Evolutionary conservation across 2,329 filamentous ascomycete genomes (phyloP), one percentile per base, ranked within the genome.

Genomic region (Colletotrichum costaricense): DNA sequence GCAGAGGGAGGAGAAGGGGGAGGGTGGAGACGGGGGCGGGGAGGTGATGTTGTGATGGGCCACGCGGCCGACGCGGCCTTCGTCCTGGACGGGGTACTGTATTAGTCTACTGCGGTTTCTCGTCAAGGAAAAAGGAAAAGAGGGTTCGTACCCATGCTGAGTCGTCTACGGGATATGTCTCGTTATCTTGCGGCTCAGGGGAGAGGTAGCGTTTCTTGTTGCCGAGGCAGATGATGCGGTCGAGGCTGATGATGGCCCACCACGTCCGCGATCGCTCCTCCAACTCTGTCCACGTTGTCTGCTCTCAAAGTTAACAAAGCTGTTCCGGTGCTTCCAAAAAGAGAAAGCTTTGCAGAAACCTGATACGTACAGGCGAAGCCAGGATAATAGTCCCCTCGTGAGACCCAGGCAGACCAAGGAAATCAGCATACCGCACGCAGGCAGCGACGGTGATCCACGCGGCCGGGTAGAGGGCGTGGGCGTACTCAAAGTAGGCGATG

Each of bases 1-100:
- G 65, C 82, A 84, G 55, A 91, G 83, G 69, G 88, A 85, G 5
- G 87, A 86, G 79, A 88, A 90, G 54, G 88, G 81, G 24, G 85
- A 83, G 67, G 86, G 22, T 3, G 58, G 77, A 9, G 86, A 76
- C 9, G 87, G 82, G 72, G 87, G 79, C 19, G 88, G 81, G 2
- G 85, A 83, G 68, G 80, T 75, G 16, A 84, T 82, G 58, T 81
- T 73, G 28, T 72, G 75, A 55, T 81, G 78, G 24, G 77, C 67
- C 5, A 77, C 77, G 52, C 76, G 74, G 22, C 76, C 72, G 63
- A 82, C 79, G 60, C 83, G 80, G 58, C 83, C 83, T 22, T 79
- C 73, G 67, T 85, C 83, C 82, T 84, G 69, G 9, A 33, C 14
- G 22, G 16, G 30, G 9, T 1, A 33, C 30, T 63, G 77, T 52